Evolutionary conservation across 2,329 filamentous ascomycete genomes (phyloP), one percentile per base, ranked within the genome.

Genomic region (Trichoderma breve): DNA sequence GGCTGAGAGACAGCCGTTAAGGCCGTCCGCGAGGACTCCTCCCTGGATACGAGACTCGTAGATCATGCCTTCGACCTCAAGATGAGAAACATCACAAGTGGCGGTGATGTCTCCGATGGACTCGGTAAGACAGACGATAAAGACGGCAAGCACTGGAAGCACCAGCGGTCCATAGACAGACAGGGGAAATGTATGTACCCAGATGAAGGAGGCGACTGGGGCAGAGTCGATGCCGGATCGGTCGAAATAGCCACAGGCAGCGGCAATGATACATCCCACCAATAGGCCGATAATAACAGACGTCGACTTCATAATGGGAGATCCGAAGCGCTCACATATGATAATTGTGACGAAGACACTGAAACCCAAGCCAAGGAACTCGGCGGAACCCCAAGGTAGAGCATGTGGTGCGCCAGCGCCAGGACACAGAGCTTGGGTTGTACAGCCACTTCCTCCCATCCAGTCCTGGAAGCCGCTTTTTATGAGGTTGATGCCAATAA

Each of bases 291-390:
- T 85, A 55, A 95, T 89, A 36, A 95, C 92, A 34, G 91, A 90
- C 8, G 89, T 92, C 3, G 90, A 93, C 79, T 95, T 95, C 92
- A 96, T 95, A 75, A 96, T 92, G 0, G 93, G 93, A 0, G 92
- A 88, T 1, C 93, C 93, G 76, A 95, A 94, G 12, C 92, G 88
- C 80, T 96, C 93, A 79, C 92, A 93, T 14, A 95, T 79, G 73
- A 96, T 91, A 78, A 96, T 95, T 32, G 91, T 92, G 58, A 92
- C 76, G 78, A 95, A 95, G 43, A 95, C 93, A 58, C 89, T 89
- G 82, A 96, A 95, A 0, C 93, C 93, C 2, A 96, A 87, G 14
- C 86, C 93, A 6, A 96, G 88, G 75, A 92, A 94, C 80, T 96
- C 91, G 1, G 93, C 88, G 47, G 90, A 90, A 4, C 92, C 93